A percentile compares a stretch with the other conserved stretches of the same genome.
Evolutionary conservation across 1,139 yeast species (phyloP).

Genomic region (Scheffersomyces parashehatae): DNA sequence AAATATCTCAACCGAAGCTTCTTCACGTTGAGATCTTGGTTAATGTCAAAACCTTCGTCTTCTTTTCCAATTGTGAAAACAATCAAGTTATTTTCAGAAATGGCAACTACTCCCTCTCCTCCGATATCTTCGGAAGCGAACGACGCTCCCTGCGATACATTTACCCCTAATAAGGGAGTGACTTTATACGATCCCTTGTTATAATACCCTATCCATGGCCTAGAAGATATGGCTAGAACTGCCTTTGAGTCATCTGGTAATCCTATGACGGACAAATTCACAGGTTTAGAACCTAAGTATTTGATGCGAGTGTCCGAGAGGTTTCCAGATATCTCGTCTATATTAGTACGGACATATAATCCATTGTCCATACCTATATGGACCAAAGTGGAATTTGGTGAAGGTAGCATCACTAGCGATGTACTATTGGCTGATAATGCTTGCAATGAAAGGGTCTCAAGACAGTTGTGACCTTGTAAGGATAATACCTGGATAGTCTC

Average conservation of each 20-base stretch:
- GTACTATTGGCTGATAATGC: constrained; percentile 62
- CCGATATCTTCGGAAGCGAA: constrained; percentile 68
- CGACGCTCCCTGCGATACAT: constrained; percentile 40
- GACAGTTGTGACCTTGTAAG: constrained; percentile 59
- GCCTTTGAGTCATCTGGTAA: constrained; percentile 22
- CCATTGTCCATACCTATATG: constrained; percentile 88
- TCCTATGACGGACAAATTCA: constrained; percentile 44
- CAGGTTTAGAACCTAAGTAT: constrained; percentile 70
- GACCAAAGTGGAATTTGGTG: constrained; percentile 25
- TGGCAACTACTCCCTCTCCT: constrained; percentile 63
- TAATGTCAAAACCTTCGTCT: constrained; percentile 32
- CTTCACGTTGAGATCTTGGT: constrained; percentile 48
- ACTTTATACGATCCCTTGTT: constrained; percentile 32
- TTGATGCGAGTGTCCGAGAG: constrained; percentile 69
- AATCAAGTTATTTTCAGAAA: constrained; percentile 50
- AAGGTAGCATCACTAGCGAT: constrained; percentile 43
- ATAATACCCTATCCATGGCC: constrained; percentile 39
- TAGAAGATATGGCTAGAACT: constrained; percentile 44
- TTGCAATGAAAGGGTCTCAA: constrained; percentile 67
- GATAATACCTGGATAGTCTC: constrained; percentile 71
- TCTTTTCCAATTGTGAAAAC: constrained; percentile 61
- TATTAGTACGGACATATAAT: constrained; percentile 62
- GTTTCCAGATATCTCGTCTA: constrained; percentile 63
- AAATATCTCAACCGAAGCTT: constrained; percentile 48
- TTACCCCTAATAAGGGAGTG: constrained; percentile 41